Conservation (phyloP, 345 rosid genomes). For the Dipteronia sinensis region DNA sequence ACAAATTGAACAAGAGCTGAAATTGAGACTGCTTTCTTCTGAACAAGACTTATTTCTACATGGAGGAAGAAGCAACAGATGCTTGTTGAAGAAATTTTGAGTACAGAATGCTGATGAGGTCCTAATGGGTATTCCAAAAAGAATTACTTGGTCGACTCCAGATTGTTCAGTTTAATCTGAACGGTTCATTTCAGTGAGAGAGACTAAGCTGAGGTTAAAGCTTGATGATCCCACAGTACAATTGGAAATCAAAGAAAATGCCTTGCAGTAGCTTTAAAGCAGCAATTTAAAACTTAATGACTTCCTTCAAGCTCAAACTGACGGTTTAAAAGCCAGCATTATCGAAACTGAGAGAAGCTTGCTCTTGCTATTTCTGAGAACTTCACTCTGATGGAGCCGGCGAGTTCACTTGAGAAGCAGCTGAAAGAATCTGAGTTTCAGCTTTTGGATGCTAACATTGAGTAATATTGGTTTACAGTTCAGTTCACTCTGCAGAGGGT, state of each 20-base stretch:
- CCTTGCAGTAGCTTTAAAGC: conserved; percentile 54
- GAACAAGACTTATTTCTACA: too few species aligned
- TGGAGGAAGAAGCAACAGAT: too few species aligned
- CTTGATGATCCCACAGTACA: conserved; percentile 42
- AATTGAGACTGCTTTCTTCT: conserved; percentile 46
- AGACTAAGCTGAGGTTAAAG: conserved; percentile 52
- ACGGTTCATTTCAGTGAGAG: conserved; percentile 59
- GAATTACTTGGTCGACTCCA: conserved; percentile 71
- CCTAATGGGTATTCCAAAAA: conserved; percentile 64
- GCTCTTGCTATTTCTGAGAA: conserved; percentile 53
- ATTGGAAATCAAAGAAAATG: conserved; percentile 56
- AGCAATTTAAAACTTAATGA: conserved; percentile 45
- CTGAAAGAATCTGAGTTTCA: conserved; percentile 37
- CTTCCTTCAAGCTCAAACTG: conserved; percentile 28
- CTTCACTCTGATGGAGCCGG: conserved; percentile 49
- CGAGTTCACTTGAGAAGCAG: conserved; percentile 58
- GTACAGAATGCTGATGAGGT: conserved; percentile 72
- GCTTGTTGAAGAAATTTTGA: conserved; percentile 57
- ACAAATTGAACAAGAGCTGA: conserved; percentile 57
- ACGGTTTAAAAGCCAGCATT: too few species aligned
- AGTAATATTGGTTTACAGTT: too few species aligned
- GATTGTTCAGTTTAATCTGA: conserved; percentile 64
- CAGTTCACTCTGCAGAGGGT: conserved; percentile 16
- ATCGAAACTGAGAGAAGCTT: too few species aligned
- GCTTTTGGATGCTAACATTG: conserved; percentile 24